phyloP scores from a whole-genome alignment of 345 rosid species.

The Durio zibethinus region DNA sequence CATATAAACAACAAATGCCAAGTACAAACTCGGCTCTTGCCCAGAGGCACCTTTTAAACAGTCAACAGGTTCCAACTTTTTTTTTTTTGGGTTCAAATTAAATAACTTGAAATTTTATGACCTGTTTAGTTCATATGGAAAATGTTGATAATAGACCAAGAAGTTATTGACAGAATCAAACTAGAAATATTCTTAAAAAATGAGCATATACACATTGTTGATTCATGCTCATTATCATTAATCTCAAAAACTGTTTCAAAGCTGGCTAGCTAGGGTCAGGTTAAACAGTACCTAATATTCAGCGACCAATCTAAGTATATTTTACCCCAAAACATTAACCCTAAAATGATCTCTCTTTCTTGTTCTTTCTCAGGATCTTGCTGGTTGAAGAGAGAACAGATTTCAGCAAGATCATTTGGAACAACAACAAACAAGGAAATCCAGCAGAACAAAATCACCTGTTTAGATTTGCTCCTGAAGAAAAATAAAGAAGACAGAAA shows the following conservation, averaged over 20 bases:
- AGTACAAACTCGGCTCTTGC: background rate
- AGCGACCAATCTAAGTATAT: background rate
- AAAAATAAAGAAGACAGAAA: background rate
- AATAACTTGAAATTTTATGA: background rate
- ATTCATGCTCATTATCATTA: background rate
- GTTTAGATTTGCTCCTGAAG: conserved; percentile 13
- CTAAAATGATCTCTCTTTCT: conserved; percentile 4
- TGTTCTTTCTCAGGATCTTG: background rate
- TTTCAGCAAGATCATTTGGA: background rate
- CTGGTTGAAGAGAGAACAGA: background rate
- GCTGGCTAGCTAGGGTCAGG: background rate
- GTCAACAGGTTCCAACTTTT: background rate
- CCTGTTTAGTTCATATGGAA: background rate
- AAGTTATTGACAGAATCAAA: background rate
- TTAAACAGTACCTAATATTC: background rate
- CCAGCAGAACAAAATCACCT: conserved; percentile 12
- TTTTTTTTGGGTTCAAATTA: background rate
- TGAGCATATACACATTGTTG: background rate
- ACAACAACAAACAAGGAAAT: conserved; percentile 6
- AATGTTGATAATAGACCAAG: background rate
- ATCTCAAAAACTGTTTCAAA: background rate
- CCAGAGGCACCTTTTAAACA: background rate
- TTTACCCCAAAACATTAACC: conserved; percentile 7
- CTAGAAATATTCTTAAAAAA: background rate
- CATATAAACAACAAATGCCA: background rate